Evolutionary conservation across 192 early-diverging fungal genomes (phyloP), one percentile per base, ranked within the genome.

Genomic region (Allomyces javanicus): DNA sequence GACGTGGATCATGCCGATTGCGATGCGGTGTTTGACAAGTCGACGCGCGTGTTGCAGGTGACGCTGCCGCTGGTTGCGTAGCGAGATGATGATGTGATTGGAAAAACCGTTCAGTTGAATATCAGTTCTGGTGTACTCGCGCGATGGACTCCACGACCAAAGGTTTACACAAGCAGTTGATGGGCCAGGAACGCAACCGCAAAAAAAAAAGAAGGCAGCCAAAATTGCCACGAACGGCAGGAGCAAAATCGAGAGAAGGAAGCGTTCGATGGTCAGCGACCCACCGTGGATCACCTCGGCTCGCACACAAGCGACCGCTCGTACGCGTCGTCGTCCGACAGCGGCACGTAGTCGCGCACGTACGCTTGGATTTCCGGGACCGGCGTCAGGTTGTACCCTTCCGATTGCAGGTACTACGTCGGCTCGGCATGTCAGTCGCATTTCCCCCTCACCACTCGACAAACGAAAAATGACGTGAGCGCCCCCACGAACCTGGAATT

Each of bases 291-390:
- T 40, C 33, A 58, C 63, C 69, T 63, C 17, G 78, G 72, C 70
- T 83, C 81, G 67, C 81, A 83, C 22, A 70, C 62, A 55, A 80
- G 64, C 19, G 75, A 77, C 25, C 67, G 61, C 25, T 65, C 65
- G 66, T 83, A 83, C 1, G 81, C 81, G 26, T 75, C 67, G 45
- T 83, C 81, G 33, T 83, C 81, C 25, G 67, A 66, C 25, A 79
- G 67, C 14, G 66, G 61, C 21, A 50, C 63, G 62, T 25, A 76
- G 58, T 68, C 66, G 9, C 72, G 67, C 26, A 83, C 70, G 67
- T 77, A 75, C 25, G 77, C 77, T 68, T 80, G 78, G 44, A 83
- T 83, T 66, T 80, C 81, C 1, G 66, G 24, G 10, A 83, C 67
- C 1, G 76, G 71, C 62, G 73, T 72, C 9, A 83, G 70, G 24